Percentiles rank a stretch among this genome's conserved stretches.
phyloP scores from a whole-genome alignment of 495 filamentous ascomycete genomes.

The Trichoderma gamsii region DNA sequence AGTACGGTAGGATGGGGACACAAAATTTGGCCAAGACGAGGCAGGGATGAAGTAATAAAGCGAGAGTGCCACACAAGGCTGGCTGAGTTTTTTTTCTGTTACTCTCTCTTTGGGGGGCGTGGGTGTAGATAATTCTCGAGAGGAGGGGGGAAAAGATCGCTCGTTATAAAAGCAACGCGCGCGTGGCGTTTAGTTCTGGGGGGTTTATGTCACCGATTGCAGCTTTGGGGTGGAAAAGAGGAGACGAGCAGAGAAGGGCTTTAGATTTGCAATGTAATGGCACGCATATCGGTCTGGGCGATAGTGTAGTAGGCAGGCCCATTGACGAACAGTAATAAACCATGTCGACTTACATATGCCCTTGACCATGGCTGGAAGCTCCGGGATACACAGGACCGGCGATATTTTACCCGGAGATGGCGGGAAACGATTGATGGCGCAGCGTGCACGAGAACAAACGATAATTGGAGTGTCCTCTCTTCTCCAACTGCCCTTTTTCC shows the following conservation, averaged over 20 bases:
- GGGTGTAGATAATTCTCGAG: background rate
- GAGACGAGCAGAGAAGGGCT: too few relatives aligned
- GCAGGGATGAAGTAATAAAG: background rate
- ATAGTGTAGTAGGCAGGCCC: too few relatives aligned
- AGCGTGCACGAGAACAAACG: background rate
- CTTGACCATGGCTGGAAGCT: slow-evolving; percentile 6
- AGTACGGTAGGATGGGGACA: background rate
- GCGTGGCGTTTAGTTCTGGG: too few relatives aligned
- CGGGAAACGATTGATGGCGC: background rate
- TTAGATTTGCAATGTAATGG: too few relatives aligned
- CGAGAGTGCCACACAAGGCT: background rate
- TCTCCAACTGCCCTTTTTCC: background rate
- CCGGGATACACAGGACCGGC: background rate
- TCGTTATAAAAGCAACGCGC: background rate
- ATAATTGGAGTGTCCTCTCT: background rate
- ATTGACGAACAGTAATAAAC: background rate
- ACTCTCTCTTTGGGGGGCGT: too few relatives aligned
- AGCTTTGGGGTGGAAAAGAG: too few relatives aligned
- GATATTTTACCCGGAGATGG: background rate
- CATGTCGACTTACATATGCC: slow-evolving; percentile 7
- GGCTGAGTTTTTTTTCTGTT: background rate
- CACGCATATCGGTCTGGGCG: background rate
- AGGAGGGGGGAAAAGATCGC: background rate
- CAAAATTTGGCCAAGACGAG: background rate
- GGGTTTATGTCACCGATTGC: too few relatives aligned